These are phyloP conservation scores for Wickerhamomyces xylosicus DNA, from an alignment of 805 yeast species.

Conservation along the genomic window DNA sequence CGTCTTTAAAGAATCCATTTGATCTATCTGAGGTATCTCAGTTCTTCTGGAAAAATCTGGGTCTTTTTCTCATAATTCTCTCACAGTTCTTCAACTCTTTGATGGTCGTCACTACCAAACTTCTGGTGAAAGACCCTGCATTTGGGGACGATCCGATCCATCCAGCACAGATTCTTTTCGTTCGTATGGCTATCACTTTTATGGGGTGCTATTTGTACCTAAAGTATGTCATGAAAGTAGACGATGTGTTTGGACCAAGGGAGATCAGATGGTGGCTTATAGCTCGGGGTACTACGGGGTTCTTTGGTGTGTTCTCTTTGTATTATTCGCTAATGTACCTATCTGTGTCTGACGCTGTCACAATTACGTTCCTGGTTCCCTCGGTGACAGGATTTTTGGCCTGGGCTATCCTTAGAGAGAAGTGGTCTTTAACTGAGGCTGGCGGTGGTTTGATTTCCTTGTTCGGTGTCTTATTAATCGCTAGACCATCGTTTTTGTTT, in stretches of 20 bases:
- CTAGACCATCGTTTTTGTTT: conserved; percentile 69
- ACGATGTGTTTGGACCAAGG: conserved; percentile 64
- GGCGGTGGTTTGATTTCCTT: conserved; percentile 60
- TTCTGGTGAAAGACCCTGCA: conserved; percentile 57
- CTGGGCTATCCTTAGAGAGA: conserved; percentile 53
- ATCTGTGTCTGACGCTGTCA: conserved; percentile 71
- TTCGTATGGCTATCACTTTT: conserved; percentile 68
- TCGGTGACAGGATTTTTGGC: conserved; percentile 69
- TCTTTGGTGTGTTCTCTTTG: conserved; percentile 69
- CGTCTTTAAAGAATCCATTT: neutral
- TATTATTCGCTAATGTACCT: conserved; percentile 67
- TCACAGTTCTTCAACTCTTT: conserved; percentile 69
- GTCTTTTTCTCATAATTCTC: conserved; percentile 44
- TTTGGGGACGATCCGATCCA: conserved; percentile 53
- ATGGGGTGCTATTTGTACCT: conserved; percentile 47
- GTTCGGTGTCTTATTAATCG: conserved; percentile 68
- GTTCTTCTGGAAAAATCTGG: too few species aligned
- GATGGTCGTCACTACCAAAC: conserved; percentile 68
- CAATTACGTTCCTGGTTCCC: conserved; percentile 72
- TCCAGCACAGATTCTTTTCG: conserved; percentile 70
- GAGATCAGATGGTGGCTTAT: conserved; percentile 42
- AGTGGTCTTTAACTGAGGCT: conserved; percentile 57
- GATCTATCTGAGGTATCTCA: neutral
- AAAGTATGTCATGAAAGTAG: conserved; percentile 38
- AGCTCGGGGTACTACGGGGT: conserved; percentile 64